phyloP scores from a whole-genome alignment of 2,329 filamentous ascomycete genomes.

The Neocucurbitaria cava region DNA sequence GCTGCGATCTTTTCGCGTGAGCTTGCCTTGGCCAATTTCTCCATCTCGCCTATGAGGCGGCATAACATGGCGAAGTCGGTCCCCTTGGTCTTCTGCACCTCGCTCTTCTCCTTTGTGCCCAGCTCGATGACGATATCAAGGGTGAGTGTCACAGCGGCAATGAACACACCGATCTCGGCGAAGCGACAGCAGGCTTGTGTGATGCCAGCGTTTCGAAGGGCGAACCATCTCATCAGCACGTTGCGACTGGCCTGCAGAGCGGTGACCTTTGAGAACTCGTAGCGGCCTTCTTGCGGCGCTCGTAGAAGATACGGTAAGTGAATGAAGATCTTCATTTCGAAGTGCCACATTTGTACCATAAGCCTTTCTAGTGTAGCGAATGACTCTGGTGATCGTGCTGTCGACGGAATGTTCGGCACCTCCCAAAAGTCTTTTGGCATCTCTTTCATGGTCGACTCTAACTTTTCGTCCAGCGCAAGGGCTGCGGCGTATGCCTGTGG shows the following conservation, averaged over 20 bases:
- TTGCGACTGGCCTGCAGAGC: slow-evolving; percentile 45
- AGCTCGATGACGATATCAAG: slow-evolving; percentile 47
- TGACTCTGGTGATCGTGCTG: slow-evolving; percentile 39
- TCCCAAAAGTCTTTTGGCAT: slow-evolving; percentile 46
- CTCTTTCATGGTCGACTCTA: slow-evolving; percentile 39
- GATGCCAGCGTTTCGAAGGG: slow-evolving; percentile 42
- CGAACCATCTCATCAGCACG: slow-evolving; percentile 47
- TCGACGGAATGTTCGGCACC: slow-evolving; percentile 44
- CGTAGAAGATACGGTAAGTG: slow-evolving; percentile 45
- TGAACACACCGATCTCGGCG: slow-evolving; percentile 44
- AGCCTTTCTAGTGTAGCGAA: slow-evolving; percentile 35
- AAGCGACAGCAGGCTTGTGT: slow-evolving; percentile 45
- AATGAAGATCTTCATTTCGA: slow-evolving; percentile 45
- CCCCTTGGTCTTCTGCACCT: slow-evolving; percentile 42
- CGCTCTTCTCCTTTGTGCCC: slow-evolving; percentile 39
- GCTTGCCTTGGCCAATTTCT: slow-evolving; percentile 40
- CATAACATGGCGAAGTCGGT: slow-evolving; percentile 48
- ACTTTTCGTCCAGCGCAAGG: slow-evolving; percentile 40
- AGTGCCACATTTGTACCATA: slow-evolving; percentile 46
- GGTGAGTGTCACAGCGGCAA: slow-evolving; percentile 44
- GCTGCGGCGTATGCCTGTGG: slow-evolving; percentile 42
- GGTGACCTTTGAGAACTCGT: slow-evolving; percentile 45
- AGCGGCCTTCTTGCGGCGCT: slow-evolving; percentile 38
- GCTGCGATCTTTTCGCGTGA: slow-evolving; percentile 44
- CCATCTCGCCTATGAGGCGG: slow-evolving; percentile 44